phyloP scores from a whole-genome alignment of 768 basidiomycete genomes.

The Galerina marginata region DNA sequence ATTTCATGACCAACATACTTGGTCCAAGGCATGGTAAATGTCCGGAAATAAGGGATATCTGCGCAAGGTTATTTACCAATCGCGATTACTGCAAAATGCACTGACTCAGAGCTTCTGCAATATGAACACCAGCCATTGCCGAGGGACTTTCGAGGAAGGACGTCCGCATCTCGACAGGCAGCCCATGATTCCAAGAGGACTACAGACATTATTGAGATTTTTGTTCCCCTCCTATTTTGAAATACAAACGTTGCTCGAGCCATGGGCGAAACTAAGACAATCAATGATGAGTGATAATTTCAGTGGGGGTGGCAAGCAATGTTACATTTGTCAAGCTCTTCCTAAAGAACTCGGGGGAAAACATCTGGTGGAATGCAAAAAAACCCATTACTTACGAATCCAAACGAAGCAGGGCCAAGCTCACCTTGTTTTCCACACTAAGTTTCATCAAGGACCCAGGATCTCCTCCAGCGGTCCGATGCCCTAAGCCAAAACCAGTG shows the following conservation, averaged over 20 bases:
- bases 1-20: conserved; percentile 36
- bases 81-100: conserved; percentile 28
- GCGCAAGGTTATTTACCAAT: too few relatives aligned
- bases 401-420: not conserved
- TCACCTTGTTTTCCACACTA: conserved; percentile 46
- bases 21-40: conserved; percentile 69
- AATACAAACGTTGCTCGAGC: conserved; percentile 62
- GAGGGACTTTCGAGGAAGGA: conserved; percentile 73
- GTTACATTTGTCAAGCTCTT: conserved; percentile 58
- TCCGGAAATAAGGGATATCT: conserved; percentile 70
- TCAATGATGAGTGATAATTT: not conserved
- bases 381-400: not conserved
- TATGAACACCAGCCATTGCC: conserved; percentile 75
- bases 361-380: conserved; percentile 51
- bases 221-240: not conserved
- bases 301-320: not conserved
- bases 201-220: conserved; percentile 24
- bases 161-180: conserved; percentile 67
- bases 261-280: conserved; percentile 58
- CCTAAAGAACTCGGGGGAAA: conserved; percentile 74
- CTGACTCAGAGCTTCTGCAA: conserved; percentile 70
- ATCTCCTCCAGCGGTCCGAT: conserved; percentile 71
- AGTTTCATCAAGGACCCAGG: conserved; percentile 73
- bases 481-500: conserved; percentile 60
- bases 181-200: conserved; percentile 67